Evolutionary conservation across 495 filamentous ascomycete species (phyloP).

Genomic region (Rostrohypoxylon terebratum): DNA sequence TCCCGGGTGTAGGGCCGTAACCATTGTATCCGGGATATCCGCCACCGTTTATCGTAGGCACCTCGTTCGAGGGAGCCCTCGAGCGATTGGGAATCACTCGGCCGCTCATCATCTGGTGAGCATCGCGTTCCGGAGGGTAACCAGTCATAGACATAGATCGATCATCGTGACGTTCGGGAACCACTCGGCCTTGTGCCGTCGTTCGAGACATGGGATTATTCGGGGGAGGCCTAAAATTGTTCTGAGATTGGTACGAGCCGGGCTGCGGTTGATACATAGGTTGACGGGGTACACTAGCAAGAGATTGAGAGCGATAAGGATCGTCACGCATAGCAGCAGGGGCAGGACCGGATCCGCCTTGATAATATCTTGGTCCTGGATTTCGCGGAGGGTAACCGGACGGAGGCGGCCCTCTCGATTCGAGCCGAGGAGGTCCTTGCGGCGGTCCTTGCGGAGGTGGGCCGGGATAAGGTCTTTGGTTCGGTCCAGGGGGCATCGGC

Average conservation of each 20-base stretch:
- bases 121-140: conserved; percentile 79
- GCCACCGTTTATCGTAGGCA: conserved; percentile 30
- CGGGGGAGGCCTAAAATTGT: conserved; percentile 79
- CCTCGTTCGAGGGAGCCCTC: conserved; percentile 57
- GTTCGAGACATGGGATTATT: conserved; percentile 76
- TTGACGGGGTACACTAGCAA: conserved; percentile 78
- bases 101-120: conserved; percentile 89
- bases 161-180: conserved; percentile 92
- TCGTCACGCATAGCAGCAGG: conserved; percentile 87
- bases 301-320: conserved; percentile 88
- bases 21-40: conserved; percentile 41
- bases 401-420: conserved; percentile 59
- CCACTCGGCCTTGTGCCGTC: conserved; percentile 87
- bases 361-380: conserved; percentile 66
- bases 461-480: conserved; percentile 68
- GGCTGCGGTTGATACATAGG: conserved; percentile 73
- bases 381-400: conserved; percentile 66
- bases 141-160: conserved; percentile 95
- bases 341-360: conserved; percentile 61
- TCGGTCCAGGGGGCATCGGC: conserved; percentile 39
- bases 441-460: conserved; percentile 49
- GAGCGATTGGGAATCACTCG: conserved; percentile 78
- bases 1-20: conserved; percentile 52
- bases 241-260: conserved; percentile 73
- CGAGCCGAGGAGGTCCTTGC: conserved; percentile 50